phyloP scores from a whole-genome alignment of 768 basidiomycete genomes.

The Punctularia strigosozonata region DNA sequence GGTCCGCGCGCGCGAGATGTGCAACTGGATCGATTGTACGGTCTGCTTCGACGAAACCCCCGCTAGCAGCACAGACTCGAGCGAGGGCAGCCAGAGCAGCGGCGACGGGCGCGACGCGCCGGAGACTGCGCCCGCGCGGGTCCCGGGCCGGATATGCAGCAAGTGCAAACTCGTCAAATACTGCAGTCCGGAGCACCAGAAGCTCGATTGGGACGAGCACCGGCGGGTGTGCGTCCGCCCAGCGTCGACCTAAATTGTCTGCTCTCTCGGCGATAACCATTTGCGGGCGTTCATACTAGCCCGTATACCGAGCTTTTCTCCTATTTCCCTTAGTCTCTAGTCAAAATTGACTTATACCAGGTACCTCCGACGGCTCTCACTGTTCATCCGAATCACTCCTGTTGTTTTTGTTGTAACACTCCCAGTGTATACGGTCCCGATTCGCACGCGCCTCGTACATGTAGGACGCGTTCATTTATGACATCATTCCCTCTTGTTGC shows the following conservation, averaged over 20 bases:
- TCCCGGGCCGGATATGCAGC: slow-evolving; percentile 52
- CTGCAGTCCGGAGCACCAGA: slow-evolving; percentile 65
- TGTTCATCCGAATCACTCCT: too few relatives aligned
- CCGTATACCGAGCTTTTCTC: background rate
- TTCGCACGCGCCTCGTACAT: too few relatives aligned
- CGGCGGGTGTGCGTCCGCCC: slow-evolving; percentile 50
- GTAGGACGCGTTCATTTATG: slow-evolving; percentile 3
- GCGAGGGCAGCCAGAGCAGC: slow-evolving; percentile 22
- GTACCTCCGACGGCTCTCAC: too few relatives aligned
- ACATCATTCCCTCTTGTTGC: background rate
- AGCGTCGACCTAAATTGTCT: background rate
- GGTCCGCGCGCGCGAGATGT: slow-evolving; percentile 57
- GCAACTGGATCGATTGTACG: slow-evolving; percentile 74
- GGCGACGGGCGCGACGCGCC: background rate
- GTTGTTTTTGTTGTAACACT: too few relatives aligned
- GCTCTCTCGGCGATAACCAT: too few relatives aligned
- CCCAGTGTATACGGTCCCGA: too few relatives aligned
- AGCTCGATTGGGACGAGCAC: slow-evolving; percentile 72
- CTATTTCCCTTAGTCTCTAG: too few relatives aligned
- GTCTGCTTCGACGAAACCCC: slow-evolving; percentile 42
- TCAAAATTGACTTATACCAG: too few relatives aligned
- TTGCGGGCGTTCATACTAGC: too few relatives aligned
- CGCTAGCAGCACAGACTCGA: slow-evolving; percentile 7
- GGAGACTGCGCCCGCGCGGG: background rate
- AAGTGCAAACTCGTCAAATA: slow-evolving; percentile 73